Conservation (phyloP, 192 early-diverging fungal genomes). For the Obelidium mucronatum region DNA sequence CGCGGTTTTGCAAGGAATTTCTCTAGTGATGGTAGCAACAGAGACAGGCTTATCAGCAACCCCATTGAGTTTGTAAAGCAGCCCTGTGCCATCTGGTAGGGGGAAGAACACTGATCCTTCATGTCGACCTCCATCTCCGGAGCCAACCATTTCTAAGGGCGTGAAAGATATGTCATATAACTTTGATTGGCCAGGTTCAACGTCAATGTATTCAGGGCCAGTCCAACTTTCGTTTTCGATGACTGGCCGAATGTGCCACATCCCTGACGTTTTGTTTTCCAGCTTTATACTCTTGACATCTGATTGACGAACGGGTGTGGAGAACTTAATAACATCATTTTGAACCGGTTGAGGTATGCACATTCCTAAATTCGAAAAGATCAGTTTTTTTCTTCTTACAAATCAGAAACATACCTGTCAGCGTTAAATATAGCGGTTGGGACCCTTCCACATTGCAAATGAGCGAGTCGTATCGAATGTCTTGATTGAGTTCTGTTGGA, state of each 20-base stretch:
- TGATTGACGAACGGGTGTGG: conserved; percentile 58
- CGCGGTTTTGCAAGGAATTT: conserved; percentile 64
- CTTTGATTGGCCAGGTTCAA: conserved; percentile 63
- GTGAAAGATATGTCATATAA: conserved; percentile 63
- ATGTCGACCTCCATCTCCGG: conserved; percentile 62
- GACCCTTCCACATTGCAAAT: conserved; percentile 56
- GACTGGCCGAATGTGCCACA: conserved; percentile 64
- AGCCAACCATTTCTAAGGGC: conserved; percentile 56
- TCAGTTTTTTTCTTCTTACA: background rate
- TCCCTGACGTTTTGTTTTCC: conserved; percentile 52
- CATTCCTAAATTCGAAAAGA: conserved; percentile 32
- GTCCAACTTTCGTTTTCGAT: conserved; percentile 68
- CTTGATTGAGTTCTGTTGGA: conserved; percentile 60
- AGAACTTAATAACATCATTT: conserved; percentile 63
- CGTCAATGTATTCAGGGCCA: conserved; percentile 60
- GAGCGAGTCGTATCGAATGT: conserved; percentile 64
- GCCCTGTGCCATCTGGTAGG: conserved; percentile 64
- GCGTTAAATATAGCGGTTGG: conserved; percentile 53
- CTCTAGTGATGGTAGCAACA: conserved; percentile 56
- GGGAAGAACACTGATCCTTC: conserved; percentile 71
- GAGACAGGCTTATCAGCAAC: conserved; percentile 61
- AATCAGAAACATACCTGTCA: conserved; percentile 48
- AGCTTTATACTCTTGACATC: conserved; percentile 61
- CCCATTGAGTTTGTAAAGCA: conserved; percentile 67
- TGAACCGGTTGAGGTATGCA: conserved; percentile 63